phyloP scores from a whole-genome alignment of 352 stramenopile genomes.

The Globisporangium lucens region DNA sequence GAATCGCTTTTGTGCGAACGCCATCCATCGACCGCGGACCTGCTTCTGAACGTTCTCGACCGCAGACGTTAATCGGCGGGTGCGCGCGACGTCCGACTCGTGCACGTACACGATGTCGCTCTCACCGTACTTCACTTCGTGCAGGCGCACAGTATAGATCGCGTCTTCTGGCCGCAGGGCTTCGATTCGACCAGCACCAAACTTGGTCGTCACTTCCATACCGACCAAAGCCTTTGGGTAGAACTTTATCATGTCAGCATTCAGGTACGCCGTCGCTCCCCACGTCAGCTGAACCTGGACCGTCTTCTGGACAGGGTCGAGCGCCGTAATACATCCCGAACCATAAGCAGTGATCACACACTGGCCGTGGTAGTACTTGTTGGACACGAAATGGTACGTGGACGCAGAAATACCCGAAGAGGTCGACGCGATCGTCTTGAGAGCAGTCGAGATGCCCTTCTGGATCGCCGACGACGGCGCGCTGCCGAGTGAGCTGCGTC shows the following conservation, averaged over 20 bases:
- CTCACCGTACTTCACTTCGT: constrained; percentile 33
- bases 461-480: constrained; percentile 35
- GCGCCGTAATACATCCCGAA: constrained; percentile 48
- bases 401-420: constrained; percentile 45
- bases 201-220: constrained; percentile 78
- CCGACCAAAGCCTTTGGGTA: constrained; percentile 72
- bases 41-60: constrained; percentile 53
- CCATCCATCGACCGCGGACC: constrained; percentile 42
- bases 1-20: constrained; percentile 34
- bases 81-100: constrained; percentile 60
- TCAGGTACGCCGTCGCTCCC: constrained; percentile 56
- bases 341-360: constrained; percentile 73
- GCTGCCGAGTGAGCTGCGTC: constrained; percentile 28
- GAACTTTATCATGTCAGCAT: constrained; percentile 56
- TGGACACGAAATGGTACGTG: constrained; percentile 58
- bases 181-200: constrained; percentile 59
- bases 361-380: constrained; percentile 70
- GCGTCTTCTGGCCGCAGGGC: constrained; percentile 56
- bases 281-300: constrained; percentile 66
- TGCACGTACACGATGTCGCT: constrained; percentile 72
- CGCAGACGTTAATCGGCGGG: constrained; percentile 33
- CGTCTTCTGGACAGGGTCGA: constrained; percentile 45
- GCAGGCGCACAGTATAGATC: constrained; percentile 78
- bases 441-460: constrained; percentile 39
- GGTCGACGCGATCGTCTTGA: constrained; percentile 62